Evolutionary conservation across 768 basidiomycete species (phyloP), one percentile per base, ranked within the genome.

Genomic region (Suillus ampliporus): DNA sequence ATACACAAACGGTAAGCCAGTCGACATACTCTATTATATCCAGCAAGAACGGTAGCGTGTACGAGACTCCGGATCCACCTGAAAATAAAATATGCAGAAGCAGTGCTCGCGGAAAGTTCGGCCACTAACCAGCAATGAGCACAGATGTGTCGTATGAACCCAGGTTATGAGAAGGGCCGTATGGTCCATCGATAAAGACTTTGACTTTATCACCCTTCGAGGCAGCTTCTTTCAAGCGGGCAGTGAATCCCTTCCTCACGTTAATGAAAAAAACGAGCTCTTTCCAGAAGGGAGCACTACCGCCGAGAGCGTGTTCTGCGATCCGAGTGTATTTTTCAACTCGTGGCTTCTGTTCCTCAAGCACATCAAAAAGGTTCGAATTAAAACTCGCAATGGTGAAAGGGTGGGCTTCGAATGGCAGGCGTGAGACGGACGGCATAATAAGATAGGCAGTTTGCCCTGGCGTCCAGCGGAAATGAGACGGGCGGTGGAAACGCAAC

Each of bases 161-260:
- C 48, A 86, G 62, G 38, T 74, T 66, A 5, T 79, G 79, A 0
- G 79, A 74, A 3, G 72, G 69, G 8, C 85, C 80, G 62, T 87
- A 86, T 19, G 86, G 86, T 1, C 85, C 86, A 56, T 89, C 89
- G 2, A 91, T 62, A 51, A 84, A 79, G 9, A 83, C 85, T 41
- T 77, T 77, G 23, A 84, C 71, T 51, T 68, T 71, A 38, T 71
- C 69, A 8, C 72, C 69, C 21, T 62, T 71, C 34, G 63, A 57
- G 14, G 76, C 80, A 3, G 64, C 69, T 6, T 79, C 67, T 41
- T 75, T 68, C 23, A 87, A 72, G 5, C 78, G 76, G 66, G 77
- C 76, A 0, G 89, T 89, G 72, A 89, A 84, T 0, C 89, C 89
- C 19, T 77, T 73, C 52, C 81, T 78, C 5, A 85, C 85, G 41